phyloP scores from a whole-genome alignment of 208 protist species.

The Endotrypanum monterogeii region DNA sequence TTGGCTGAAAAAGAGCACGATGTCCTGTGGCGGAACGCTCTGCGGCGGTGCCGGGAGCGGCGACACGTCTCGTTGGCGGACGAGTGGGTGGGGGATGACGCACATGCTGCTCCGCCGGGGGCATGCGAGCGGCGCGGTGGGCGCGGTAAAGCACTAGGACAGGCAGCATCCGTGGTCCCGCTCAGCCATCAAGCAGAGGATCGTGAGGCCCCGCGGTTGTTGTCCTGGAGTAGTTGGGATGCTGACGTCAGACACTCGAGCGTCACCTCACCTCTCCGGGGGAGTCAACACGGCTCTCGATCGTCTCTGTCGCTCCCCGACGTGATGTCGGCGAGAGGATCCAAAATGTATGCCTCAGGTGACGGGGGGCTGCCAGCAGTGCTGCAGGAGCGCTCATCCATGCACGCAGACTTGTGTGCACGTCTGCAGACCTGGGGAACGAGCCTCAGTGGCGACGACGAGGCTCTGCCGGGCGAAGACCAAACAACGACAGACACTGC shows the following conservation, averaged over 20 bases:
- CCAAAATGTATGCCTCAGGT: too few relatives aligned
- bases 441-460: background rate
- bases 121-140: background rate
- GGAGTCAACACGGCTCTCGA: too few relatives aligned
- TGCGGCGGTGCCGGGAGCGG: conserved; percentile 31
- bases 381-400: background rate
- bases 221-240: background rate
- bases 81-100: background rate
- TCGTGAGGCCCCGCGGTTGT: background rate
- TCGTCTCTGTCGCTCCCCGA: background rate
- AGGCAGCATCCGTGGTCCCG: background rate
- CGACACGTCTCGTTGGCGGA: conserved; percentile 3
- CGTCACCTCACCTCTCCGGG: background rate
- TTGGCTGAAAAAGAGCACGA: conserved; percentile 39
- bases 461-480: background rate
- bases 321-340: background rate
- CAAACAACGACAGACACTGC: background rate
- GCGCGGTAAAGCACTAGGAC: background rate
- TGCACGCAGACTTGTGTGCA: conserved; percentile 3
- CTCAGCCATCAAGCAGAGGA: background rate
- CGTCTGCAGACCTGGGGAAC: conserved; percentile 14
- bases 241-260: background rate
- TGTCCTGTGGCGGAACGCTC: conserved; percentile 35
- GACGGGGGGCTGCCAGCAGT: background rate
- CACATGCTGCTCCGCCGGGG: background rate